Conservation (phyloP, 352 stramenopile species). For the Globisporangium okanoganense region DNA sequence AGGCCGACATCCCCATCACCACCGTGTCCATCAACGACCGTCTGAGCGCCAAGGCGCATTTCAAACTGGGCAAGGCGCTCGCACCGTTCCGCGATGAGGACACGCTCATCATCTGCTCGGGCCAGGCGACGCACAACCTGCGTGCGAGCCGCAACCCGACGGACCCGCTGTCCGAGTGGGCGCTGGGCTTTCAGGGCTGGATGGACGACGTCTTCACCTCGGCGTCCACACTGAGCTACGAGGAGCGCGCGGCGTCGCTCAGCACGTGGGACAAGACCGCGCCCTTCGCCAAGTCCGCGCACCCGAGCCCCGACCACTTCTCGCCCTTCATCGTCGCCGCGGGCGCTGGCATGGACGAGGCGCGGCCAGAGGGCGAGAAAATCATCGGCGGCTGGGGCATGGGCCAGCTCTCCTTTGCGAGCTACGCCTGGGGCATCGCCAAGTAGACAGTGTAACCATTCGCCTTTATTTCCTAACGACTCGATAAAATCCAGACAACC, state of each 20-base stretch:
- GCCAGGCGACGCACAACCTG: conserved; percentile 42
- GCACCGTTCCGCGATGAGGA: conserved; percentile 50
- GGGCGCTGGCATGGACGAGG: conserved; percentile 42
- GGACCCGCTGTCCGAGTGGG: conserved; percentile 23
- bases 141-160: conserved; percentile 18
- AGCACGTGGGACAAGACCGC: conserved; percentile 29
- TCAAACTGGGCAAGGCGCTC: conserved; percentile 56
- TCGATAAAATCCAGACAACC: background rate
- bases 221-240: conserved; percentile 18
- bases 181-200: conserved; percentile 31
- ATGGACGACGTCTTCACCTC: conserved; percentile 29
- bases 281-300: conserved; percentile 29
- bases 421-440: conserved; percentile 31
- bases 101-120: conserved; percentile 73
- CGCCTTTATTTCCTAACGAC: background rate
- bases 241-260: conserved; percentile 24
- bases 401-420: conserved; percentile 36
- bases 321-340: conserved; percentile 41
- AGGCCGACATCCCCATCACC: conserved; percentile 87
- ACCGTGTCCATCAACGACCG: conserved; percentile 60
- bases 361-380: conserved; percentile 22
- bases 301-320: conserved; percentile 51
- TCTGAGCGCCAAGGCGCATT: conserved; percentile 34
- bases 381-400: conserved; percentile 26
- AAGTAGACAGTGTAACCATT: background rate